Evolutionary conservation across 345 rosid species (phyloP).

Genomic region (Theobroma cacao): DNA sequence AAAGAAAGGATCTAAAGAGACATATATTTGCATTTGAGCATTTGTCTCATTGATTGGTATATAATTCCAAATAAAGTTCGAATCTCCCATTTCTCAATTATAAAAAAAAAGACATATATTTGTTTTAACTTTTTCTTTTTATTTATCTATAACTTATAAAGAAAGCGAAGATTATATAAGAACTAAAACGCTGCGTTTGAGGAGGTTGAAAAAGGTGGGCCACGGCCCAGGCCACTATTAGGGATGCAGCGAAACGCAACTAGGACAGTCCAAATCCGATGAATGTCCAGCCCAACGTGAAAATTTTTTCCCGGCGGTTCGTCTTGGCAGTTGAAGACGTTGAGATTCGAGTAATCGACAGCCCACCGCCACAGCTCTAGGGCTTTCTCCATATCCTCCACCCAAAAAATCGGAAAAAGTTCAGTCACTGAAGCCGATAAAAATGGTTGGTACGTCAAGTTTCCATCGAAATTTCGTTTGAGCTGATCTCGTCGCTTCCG

Average conservation of each 20-base stretch:
- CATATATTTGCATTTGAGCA: too few species aligned
- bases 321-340: conserved; percentile 13
- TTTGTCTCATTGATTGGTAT: too few species aligned
- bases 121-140: too few species aligned
- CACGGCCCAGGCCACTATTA: not conserved
- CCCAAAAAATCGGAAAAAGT: not conserved
- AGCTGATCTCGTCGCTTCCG: not conserved
- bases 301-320: not conserved
- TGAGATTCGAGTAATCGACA: not conserved
- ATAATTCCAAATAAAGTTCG: too few species aligned
- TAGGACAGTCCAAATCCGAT: not conserved
- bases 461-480: not conserved
- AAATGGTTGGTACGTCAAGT: conserved; percentile 36
- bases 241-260: not conserved
- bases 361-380: conserved; percentile 6
- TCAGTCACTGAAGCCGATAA: not conserved
- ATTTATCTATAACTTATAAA: too few species aligned
- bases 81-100: too few species aligned
- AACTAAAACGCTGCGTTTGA: not conserved
- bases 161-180: too few species aligned
- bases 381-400: conserved; percentile 4
- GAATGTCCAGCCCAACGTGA: not conserved
- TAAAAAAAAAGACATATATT: too few species aligned
- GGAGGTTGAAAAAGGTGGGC: not conserved
- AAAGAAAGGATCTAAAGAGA: too few species aligned